Evolutionary conservation across 2,329 filamentous ascomycete species (phyloP), one percentile per base, ranked within the genome.

Genomic region (Cercospora sojina): DNA sequence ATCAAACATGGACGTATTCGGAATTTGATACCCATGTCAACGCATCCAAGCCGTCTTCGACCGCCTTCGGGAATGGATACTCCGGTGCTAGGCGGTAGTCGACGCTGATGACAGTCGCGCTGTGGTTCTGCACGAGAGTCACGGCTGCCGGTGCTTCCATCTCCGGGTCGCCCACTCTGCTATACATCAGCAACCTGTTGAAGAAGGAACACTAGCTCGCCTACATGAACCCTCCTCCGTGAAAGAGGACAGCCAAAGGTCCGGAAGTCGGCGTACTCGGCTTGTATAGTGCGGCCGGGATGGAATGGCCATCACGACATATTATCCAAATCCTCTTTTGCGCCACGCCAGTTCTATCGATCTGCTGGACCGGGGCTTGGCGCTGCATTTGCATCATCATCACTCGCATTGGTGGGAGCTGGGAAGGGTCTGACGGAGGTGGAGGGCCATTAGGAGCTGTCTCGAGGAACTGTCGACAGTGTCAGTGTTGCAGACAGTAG

Each of bases 21-120:
- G 35, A 38, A n/a, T n/a, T 76, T 27, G 84, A 81, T 12, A 88
- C 79, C 76, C 86, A 88, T 12, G 87, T 77, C 20, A 89, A 77
- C 1, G 86, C 85, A 63, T 87, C 86, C n/a, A 86, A 86, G 27
- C 86, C 85, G 68, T 89, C 87, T 68, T 89, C 86, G 3, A 88
- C 85, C 0, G 86, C 85, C 0, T 83, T 85, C 2, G 87, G 87
- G 71, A 88, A 89, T 0, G 85, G 85, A 67, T 83, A 78, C 73
- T 89, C 86, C 2, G 87, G 87, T 0, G 86, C 86, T 16, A 84
- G 81, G 13, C 87, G 83, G 72, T 89, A 89, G 65, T 84, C 84
- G 64, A 89, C 87, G 68, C 82, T 84, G 67, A 88, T 83, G 23
- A 88, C 83, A 5, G 88, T 83, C 3, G 86, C 86, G 47, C 80